Base-by-base conservation (phyloP, 2,329 filamentous ascomycete genomes). In the Scolecobasidium constrictum region DNA sequence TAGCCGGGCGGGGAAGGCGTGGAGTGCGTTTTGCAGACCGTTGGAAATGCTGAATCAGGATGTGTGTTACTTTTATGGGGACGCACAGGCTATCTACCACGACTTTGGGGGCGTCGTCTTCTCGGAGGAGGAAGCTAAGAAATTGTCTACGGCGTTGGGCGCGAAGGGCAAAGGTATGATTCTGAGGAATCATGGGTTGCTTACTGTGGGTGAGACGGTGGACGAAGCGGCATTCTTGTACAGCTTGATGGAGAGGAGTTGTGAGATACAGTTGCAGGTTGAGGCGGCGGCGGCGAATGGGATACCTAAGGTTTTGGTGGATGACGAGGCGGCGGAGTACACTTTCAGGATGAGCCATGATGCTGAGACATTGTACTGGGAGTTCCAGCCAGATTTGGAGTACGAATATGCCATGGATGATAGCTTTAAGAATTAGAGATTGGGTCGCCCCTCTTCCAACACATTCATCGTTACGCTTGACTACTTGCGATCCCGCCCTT, bases 151-250 rank as follows among this genome's bases (percentile, higher is more conserved):
- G 9, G 73, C 79, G 1, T 64, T 87, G 2, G 81, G 81, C 0
- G 58, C 65, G 1, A 73, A 73, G 50, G 81, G 70, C 17, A 75
- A 73, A 56, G 80, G 70, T 1, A 68, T 76, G 48, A 77, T 86
- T 37, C 62, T 86, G 40, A 67, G 79, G 49, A 86, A 86, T 56
- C 82, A 86, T 59, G 83, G 83, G 0, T 62, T 87, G 26, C 59
- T 86, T 40, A 83, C 79, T 0, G 81, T 84, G 0, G 83, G 83
- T 3, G 53, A 59, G 5, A 86, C 82, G 0, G 81, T 86, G 2
- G 82, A 86, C 54, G 82, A 86, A 59, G 82, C 82, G 1, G 77
- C 77, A 1, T 86, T 79, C 57, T 58, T 85, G 40, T 82, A 84
- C 54, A 77, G 75, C 0, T 61, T 81, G 35, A 68, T 85, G 57